Conservation (phyloP, 331 rosid genomes). For the Rhamnella rubrinervis region DNA sequence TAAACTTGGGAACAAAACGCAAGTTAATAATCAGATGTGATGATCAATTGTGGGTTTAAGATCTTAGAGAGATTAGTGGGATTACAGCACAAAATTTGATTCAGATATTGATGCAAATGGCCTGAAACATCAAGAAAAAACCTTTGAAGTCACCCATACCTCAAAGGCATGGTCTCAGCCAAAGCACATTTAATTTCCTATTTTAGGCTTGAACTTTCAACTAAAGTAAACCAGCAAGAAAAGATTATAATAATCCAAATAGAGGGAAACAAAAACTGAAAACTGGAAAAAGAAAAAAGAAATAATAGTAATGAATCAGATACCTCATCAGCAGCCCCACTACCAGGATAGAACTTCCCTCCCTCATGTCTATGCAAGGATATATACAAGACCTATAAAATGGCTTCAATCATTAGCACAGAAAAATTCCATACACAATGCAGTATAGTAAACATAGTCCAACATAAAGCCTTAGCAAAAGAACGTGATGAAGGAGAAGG, state of each 20-base stretch:
- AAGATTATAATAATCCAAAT: slow-evolving; percentile 27
- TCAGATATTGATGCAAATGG: not conserved
- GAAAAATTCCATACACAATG: too few relatives aligned
- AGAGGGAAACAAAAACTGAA: slow-evolving; percentile 2
- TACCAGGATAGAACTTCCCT: slow-evolving; percentile 94
- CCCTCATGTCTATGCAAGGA: slow-evolving; percentile 95
- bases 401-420: slow-evolving; percentile 31
- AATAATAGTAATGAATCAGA: slow-evolving; percentile 29
- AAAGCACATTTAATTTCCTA: not conserved
- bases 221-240: slow-evolving; percentile 8
- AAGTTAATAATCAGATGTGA: not conserved
- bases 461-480: not conserved
- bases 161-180: not conserved
- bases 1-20: not conserved
- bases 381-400: slow-evolving; percentile 76
- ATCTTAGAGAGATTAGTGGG: not conserved
- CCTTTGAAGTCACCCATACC: not conserved
- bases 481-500: not conserved
- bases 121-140: not conserved
- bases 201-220: not conserved
- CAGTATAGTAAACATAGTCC: too few relatives aligned
- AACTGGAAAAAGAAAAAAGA: slow-evolving; percentile 16
- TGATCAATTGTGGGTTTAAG: not conserved
- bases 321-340: slow-evolving; percentile 98
- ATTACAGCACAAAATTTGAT: not conserved